Base-by-base conservation (phyloP, 202 grass and related monocot species). In the Schoenoplectus tabernaemontani region DNA sequence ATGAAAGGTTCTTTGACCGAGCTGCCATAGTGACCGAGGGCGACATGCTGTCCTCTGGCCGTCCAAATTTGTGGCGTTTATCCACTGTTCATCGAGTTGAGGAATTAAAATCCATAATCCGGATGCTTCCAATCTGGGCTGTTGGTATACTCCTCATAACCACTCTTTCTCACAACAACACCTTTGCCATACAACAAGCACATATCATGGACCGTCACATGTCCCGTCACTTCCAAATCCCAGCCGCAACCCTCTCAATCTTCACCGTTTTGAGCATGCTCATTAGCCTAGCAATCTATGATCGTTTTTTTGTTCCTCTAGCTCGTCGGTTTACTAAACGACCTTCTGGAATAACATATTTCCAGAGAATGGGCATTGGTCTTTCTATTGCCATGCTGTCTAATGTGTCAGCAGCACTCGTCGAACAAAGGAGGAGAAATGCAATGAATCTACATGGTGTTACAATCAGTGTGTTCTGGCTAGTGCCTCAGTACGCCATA, bases 81-180 rank as follows among this genome's bases (percentile, higher is more conserved):
- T 87, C 88, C 39, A 97, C 90, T 51, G 94, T 97, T 53, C 94
- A 97, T 64, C 89, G 90, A 44, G 86, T 93, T 33, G 94, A 97
- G 78, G 94, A 97, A 83, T 79, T 90, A 62, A 93, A 97, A 73
- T 93, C 85, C 43, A 89, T 97, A 61, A 37, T 97, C 6, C 85
- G 94, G 3, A 78, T 97, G 86, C 64, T 97, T 0, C 94, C 94
- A 34, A 87, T 97, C 57, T 93, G 94, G 89, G 86, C 79, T 0
- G 82, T 87, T 0, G 85, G 89, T 11, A 86, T 95, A 61, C 36
- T 91, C 22, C 88, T 90, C 48, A 88, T 95, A 36, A 84, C 88
- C 0, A 77, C 92, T 5, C 56, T 88, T 2, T 85, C 92, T 20
- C 92, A 95, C 82, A 90, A 95, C 33, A 16, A 76, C 79, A 91